Evolutionary conservation across 106 monocot genomes (phyloP).

Genomic region (Dioscorea zingiberensis): DNA sequence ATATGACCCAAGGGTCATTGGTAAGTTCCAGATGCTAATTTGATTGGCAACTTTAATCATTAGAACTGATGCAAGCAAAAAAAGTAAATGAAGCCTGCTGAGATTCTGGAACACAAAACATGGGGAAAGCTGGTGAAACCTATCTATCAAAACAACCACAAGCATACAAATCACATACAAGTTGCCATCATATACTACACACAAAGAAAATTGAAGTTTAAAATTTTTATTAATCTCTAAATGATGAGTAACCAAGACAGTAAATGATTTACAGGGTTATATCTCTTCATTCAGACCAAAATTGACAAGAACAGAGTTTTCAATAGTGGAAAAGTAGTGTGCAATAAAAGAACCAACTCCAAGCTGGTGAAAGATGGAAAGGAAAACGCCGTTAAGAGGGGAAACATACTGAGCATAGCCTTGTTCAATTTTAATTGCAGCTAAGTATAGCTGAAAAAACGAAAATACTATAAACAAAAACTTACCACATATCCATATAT

Average conservation of each 20-base stretch:
- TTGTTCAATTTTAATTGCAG: background rate
- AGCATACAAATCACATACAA: no score
- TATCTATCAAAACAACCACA: no score
- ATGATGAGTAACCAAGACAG: background rate
- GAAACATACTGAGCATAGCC: background rate
- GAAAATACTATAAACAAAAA: background rate
- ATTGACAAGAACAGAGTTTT: conserved; percentile 66
- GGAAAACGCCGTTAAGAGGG: background rate
- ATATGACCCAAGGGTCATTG: no score
- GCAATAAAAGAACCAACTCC: conserved; percentile 83
- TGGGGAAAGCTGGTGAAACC: no score
- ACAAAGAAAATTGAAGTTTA: no score
- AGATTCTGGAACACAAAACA: no score
- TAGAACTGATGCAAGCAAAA: no score
- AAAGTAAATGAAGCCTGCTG: no score
- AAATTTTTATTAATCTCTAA: no score
- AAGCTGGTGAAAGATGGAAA: conserved; percentile 44
- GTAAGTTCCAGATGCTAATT: no score
- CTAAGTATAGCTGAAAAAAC: background rate
- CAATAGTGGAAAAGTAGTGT: conserved; percentile 81
- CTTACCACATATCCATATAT: conserved; percentile 93
- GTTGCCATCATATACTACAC: no score
- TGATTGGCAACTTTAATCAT: no score
- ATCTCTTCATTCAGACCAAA: conserved; percentile 86
- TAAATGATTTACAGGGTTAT: conserved; percentile 74